A percentile compares a stretch with the other conserved stretches of the same genome.
Conservation (phyloP, 2,329 filamentous ascomycete genomes). For the Fusarium begoniae region DNA sequence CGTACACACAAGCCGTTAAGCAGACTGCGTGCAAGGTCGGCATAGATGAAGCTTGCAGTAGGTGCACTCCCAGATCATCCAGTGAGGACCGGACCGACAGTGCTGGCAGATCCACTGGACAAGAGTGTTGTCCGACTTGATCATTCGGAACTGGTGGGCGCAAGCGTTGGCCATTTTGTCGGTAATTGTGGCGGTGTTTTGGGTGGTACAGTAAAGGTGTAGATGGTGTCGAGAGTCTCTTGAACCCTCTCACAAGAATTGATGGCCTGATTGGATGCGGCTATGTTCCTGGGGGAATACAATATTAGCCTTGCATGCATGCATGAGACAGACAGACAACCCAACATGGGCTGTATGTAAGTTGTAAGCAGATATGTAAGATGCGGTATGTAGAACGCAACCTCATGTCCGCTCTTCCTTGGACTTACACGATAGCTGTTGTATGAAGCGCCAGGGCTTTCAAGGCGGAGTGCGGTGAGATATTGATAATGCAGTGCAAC, state of each 20-base stretch:
- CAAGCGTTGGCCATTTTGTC: conserved; percentile 63
- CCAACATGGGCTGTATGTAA: conserved; percentile 3
- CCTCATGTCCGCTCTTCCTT: conserved; percentile 11
- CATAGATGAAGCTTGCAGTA: conserved; percentile 75
- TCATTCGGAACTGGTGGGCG: conserved; percentile 69
- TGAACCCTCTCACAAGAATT: conserved; percentile 35
- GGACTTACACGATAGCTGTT: conserved; percentile 20
- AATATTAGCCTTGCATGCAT: conserved; percentile 39
- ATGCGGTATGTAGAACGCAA: conserved; percentile 5
- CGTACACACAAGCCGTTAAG: conserved; percentile 28
- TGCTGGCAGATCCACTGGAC: conserved; percentile 73
- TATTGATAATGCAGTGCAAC: neutral
- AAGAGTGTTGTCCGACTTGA: conserved; percentile 73
- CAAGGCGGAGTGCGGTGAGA: conserved; percentile 11
- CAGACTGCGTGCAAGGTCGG: conserved; percentile 61
- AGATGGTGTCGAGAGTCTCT: conserved; percentile 23
- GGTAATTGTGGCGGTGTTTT: conserved; percentile 23
- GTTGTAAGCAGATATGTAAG: conserved; percentile 15
- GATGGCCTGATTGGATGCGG: conserved; percentile 36
- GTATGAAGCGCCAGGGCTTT: neutral
- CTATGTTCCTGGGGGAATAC: conserved; percentile 25
- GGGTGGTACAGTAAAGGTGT: conserved; percentile 29
- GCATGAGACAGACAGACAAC: conserved; percentile 19
- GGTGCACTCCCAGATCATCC: conserved; percentile 74
- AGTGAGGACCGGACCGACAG: conserved; percentile 71